Base-by-base conservation (phyloP, 2,329 filamentous ascomycete genomes). In the Aspergillus piperis region DNA sequence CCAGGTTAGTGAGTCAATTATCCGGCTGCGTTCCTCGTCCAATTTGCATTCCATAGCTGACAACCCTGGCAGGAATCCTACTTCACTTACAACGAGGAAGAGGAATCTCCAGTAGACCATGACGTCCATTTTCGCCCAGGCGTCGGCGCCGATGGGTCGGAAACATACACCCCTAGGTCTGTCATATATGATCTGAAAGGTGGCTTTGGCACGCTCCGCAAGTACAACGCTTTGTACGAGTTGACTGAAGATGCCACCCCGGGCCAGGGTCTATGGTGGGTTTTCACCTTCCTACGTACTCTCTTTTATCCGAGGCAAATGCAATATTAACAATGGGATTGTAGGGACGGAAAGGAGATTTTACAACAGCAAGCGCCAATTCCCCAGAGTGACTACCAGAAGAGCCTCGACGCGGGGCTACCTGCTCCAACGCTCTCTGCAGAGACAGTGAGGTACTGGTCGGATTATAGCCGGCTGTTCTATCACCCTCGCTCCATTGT, bases 171-270 rank as follows among this genome's bases (percentile, higher is more conserved):
- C 50, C 95, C 95, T 3, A 86, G 95, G 64, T 92, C 93, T 0
- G 81, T 99, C 61, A 90, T 99, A 60, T 99, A 99, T 75, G 95
- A 99, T 72, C 82, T 98, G 36, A 98, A 98, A 75, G 91, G 92
- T 30, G 91, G 90, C 0, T 98, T 98, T 77, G 95, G 95, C 5
- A 90, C 92, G 6, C 79, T 99, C 68, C 86, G 88, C 68, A 92
- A 93, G 78, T 88, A 93, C 65, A 97, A 96, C 75, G 89, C 92
- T 2, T 82, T 99, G 2, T 98, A 98, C 71, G 90, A 93, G 61
- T 71, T 83, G 36, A 65, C 77, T 78, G 62, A 77, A 73, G 61
- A 72, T 71, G 54, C 70, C 64, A 41, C 60, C 66, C 56, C 72
- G 64, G 72, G 70, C 15, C 76, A 77, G 59, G 76, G 78, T 8